Evolutionary conservation across 208 protist genomes (phyloP).

Genomic region (Acanthamoeba lenticulata): DNA sequence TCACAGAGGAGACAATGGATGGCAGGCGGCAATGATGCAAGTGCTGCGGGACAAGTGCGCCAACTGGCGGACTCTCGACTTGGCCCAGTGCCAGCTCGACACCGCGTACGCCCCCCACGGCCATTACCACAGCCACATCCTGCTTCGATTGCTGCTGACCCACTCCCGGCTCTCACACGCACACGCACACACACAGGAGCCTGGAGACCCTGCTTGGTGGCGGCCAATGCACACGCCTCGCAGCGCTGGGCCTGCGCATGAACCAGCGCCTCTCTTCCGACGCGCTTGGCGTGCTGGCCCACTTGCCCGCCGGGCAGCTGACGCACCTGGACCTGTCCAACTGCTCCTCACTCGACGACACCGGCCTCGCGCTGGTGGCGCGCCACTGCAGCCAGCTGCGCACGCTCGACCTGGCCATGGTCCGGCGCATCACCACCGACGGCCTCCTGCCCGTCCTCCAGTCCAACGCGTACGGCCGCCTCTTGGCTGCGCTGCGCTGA

Average conservation of each 20-base stretch:
- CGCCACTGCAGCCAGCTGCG: not conserved
- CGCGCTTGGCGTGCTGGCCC: not conserved
- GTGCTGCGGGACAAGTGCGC: not conserved
- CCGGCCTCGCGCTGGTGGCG: not conserved
- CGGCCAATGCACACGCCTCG: not conserved
- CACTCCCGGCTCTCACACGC: too few species aligned
- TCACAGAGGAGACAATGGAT: not conserved
- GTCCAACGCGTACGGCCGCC: conserved; percentile 24
- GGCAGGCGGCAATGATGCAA: too few species aligned
- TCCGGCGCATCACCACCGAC: not conserved
- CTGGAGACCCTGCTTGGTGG: not conserved
- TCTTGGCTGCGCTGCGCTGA: too few species aligned
- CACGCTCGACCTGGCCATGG: not conserved
- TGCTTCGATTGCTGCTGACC: not conserved
- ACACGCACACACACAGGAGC: not conserved
- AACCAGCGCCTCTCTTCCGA: not conserved
- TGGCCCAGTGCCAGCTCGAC: not conserved
- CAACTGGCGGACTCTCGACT: not conserved
- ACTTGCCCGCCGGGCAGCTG: not conserved
- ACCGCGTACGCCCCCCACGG: not conserved
- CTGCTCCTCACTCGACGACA: not conserved
- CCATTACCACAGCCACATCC: not conserved
- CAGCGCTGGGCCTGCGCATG: not conserved
- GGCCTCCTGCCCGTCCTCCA: conserved; percentile 27
- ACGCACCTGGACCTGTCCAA: not conserved